A percentile compares a stretch with the other conserved stretches of the same genome.
Evolutionary conservation across 192 early-diverging fungal genomes (phyloP).

Genomic region (Mortierella hygrophila): DNA sequence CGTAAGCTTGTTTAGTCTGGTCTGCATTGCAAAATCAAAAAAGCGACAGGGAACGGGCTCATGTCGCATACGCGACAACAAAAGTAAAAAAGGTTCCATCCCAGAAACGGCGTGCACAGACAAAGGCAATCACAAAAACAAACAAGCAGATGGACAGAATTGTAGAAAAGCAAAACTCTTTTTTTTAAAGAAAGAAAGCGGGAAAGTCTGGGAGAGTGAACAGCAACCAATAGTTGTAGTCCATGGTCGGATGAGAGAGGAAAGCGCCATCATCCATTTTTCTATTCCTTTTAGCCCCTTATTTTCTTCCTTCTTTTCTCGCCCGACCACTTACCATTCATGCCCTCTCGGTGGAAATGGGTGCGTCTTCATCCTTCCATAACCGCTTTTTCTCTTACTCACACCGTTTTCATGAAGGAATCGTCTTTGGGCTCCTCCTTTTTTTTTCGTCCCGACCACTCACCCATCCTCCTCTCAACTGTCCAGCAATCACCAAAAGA

Average conservation of each 20-base stretch:
- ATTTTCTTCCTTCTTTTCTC: background rate
- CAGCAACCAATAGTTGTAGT: background rate
- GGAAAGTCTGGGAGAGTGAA: background rate
- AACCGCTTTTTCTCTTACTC: background rate
- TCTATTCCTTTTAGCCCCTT: background rate
- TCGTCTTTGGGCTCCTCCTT: background rate
- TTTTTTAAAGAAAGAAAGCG: background rate
- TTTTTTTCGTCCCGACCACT: background rate
- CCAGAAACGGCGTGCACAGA: constrained; percentile 5
- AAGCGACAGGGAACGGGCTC: constrained; percentile 1
- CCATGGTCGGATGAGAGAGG: background rate
- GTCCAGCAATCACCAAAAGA: background rate
- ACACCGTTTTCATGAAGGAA: background rate
- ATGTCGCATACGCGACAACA: background rate
- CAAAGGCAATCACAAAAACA: background rate
- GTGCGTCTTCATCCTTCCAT: background rate
- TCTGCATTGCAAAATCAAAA: background rate
- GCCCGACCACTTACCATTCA: background rate
- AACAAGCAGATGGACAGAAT: background rate
- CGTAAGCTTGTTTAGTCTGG: background rate
- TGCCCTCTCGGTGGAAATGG: background rate
- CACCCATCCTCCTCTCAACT: background rate
- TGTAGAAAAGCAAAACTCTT: background rate
- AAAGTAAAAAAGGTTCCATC: background rate
- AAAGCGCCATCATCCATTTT: background rate